These are phyloP conservation scores for Alnus rubra DNA, from an alignment of 306 rosid genomes.

Conservation along the genomic window DNA sequence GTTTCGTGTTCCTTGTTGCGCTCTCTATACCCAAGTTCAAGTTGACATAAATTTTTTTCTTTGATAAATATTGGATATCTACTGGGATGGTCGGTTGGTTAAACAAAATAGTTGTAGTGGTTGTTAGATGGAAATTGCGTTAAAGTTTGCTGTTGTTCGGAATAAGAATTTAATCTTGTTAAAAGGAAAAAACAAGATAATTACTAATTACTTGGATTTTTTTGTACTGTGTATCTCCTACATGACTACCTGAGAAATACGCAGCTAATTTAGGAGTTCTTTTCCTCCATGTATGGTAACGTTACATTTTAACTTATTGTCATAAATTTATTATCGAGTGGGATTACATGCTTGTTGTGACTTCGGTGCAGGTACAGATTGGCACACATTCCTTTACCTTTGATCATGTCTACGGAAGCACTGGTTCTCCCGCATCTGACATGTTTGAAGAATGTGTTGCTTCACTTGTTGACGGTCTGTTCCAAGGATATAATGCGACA, in stretches of 20 bases:
- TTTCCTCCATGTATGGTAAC: background rate
- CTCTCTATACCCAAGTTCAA: background rate
- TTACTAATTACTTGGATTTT: background rate
- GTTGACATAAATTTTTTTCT: background rate
- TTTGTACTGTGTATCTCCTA: background rate
- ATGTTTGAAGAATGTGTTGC: constrained; percentile 91
- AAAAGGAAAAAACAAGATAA: background rate
- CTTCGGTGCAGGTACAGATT: constrained; percentile 78
- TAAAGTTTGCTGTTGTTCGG: background rate
- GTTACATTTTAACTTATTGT: background rate
- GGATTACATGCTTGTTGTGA: constrained; percentile 25
- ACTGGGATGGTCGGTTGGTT: background rate
- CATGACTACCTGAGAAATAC: background rate
- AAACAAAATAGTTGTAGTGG: background rate
- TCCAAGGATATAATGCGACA: constrained; percentile 99
- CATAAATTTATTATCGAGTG: constrained; percentile 4
- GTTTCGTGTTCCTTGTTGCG: background rate
- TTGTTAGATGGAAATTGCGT: constrained; percentile 4
- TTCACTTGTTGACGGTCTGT: constrained; percentile 89
- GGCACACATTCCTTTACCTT: constrained; percentile 95
- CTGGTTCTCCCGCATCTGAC: constrained; percentile 72
- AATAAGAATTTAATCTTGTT: background rate
- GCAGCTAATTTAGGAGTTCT: background rate
- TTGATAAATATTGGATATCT: background rate
- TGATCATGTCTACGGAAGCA: constrained; percentile 97